Conservation (phyloP, 1,284 basidiomycete genomes). For the Thelephora terrestris region DNA sequence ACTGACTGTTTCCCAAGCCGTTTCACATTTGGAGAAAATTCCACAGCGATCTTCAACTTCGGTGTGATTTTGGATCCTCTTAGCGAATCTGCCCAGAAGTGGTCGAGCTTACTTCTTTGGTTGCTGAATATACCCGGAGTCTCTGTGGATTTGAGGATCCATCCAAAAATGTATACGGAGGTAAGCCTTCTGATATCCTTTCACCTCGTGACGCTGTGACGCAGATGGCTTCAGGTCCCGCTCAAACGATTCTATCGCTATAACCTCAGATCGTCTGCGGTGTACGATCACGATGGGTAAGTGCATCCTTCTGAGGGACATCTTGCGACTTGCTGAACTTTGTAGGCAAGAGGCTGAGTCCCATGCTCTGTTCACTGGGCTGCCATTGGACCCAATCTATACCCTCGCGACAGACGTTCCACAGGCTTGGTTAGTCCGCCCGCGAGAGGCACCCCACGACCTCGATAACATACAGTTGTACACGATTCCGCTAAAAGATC, state of each 20-base stretch:
- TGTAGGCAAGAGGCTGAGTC: constrained; percentile 44
- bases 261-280: constrained; percentile 46
- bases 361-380: constrained; percentile 38
- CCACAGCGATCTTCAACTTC: constrained; percentile 62
- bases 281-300: constrained; percentile 69
- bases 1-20: constrained; percentile 31
- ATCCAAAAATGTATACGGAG: constrained; percentile 59
- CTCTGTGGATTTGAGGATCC: constrained; percentile 65
- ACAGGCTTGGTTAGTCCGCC: constrained; percentile 86
- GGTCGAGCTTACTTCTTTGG: constrained; percentile 71
- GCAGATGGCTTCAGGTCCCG: constrained; percentile 50
- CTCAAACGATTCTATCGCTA: constrained; percentile 93
- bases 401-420: constrained; percentile 89
- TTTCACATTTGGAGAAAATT: constrained; percentile 60
- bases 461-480: constrained; percentile 91
- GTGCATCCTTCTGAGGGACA: constrained; percentile 12
- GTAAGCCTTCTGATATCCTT: constrained; percentile 28
- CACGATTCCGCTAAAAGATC: constrained; percentile 48
- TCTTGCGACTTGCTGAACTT: constrained; percentile 2
- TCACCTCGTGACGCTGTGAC: not conserved
- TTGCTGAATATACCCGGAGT: constrained; percentile 49
- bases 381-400: constrained; percentile 69
- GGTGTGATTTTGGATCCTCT: constrained; percentile 79
- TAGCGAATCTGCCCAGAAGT: constrained; percentile 77
- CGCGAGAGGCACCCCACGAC: constrained; percentile 82